Evolutionary conservation across 257 asterid species (phyloP).

Genomic region (Oldenlandia corymbosa): DNA sequence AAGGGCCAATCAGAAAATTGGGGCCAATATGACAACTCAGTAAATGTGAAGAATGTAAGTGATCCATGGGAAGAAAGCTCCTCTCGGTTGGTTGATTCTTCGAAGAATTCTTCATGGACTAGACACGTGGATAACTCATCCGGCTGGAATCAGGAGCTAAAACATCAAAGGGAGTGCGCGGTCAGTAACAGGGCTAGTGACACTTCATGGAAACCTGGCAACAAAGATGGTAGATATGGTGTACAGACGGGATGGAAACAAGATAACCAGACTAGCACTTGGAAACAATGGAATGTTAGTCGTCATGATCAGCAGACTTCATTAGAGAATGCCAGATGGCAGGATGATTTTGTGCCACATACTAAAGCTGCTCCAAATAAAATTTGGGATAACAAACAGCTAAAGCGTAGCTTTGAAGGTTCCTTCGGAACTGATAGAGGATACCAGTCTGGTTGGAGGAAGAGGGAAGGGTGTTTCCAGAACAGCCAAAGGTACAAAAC

Average conservation of each 20-base stretch:
- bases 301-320: conserved; percentile 24
- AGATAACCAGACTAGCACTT: conserved; percentile 28
- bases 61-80: conserved; percentile 62
- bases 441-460: conserved; percentile 45
- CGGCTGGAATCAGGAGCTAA: conserved; percentile 33
- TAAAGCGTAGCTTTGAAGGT: conserved; percentile 26
- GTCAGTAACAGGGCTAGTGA: conserved; percentile 14
- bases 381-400: conserved; percentile 23
- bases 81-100: conserved; percentile 27
- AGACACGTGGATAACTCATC: conserved; percentile 35
- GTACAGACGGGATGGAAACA: conserved; percentile 39
- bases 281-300: conserved; percentile 23
- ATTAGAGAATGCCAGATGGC: conserved; percentile 23
- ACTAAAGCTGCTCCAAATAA: conserved; percentile 15
- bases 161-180: conserved; percentile 14
- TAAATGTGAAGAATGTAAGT: conserved; percentile 22
- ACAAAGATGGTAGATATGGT: conserved; percentile 16
- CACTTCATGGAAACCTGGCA: conserved; percentile 25
- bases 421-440: conserved; percentile 30
- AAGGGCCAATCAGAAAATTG: conserved; percentile 33
- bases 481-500: conserved; percentile 46
- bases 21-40: conserved; percentile 39
- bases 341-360: conserved; percentile 15
- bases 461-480: conserved; percentile 67
- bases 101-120: conserved; percentile 43